Evolutionary conservation across 208 protist genomes (phyloP), one percentile per base, ranked within the genome.

Genomic region (Kentomonas sorsogonicus): DNA sequence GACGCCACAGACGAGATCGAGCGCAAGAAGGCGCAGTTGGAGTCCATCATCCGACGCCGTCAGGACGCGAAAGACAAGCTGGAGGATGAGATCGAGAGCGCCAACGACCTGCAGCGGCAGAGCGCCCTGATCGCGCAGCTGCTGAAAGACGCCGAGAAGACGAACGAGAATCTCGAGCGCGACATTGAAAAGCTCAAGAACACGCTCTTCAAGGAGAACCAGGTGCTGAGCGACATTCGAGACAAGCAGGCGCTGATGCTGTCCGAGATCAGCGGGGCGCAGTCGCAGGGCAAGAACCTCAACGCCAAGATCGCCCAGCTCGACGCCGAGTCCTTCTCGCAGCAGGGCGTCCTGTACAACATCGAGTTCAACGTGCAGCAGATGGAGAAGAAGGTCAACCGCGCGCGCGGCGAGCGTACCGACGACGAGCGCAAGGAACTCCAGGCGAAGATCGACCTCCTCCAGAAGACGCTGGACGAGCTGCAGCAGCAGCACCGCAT

Each of bases 301-400:
- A 72, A 66, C 20, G 66, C 74, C 10, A 91, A 93, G 52, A 90
- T 96, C 31, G 47, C 60, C 40, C 81, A 94, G 60, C 74, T 96
- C 3, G 93, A 97, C 60, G 44, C 50, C 11, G 84, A 94, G 56
- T 78, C 86, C 31, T 85, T 96, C 48, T 72, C 90, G 59, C 93
- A 96, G 71, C 92, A 97, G 69, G 88, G 95, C 41, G 59, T 97
- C 6, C 76, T 98, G 36, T 98, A 98, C 81, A 91, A 84, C 66
- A 86, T 96, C 25, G 93, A 98, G 76, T 98, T 96, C 60, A 89
- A 79, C 47, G 78, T 97, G 27, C 94, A 98, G 84, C 91, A 97
- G 76, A 94, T 98, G 83, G 88, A 97, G 69, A 86, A 93, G 58
- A 97, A 95, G 66, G 91, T 97, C 16, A 83, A 78, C 45, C 78